Percentiles rank a stretch among this genome's conserved stretches.
phyloP scores from a whole-genome alignment of 441 rosid genomes.

The Oxalis stricta region DNA sequence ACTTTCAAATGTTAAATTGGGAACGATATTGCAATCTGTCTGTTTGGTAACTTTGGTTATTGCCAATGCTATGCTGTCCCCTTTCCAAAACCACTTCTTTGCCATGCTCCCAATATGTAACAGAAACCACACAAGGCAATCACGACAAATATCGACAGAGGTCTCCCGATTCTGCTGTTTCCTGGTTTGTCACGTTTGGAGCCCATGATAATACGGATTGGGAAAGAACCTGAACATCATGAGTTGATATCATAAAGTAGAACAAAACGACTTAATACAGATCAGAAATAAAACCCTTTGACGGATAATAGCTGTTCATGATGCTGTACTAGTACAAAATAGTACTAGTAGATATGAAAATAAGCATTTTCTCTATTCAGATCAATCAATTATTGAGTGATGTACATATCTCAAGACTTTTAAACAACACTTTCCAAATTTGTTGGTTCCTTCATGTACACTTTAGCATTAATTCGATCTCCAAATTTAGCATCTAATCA shows the following conservation, averaged over 20 bases:
- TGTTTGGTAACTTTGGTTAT: constrained; percentile 51
- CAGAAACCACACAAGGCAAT: constrained; percentile 73
- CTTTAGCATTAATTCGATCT: too few species aligned
- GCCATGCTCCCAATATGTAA: constrained; percentile 92
- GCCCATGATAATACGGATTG: constrained; percentile 30
- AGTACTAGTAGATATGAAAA: too few species aligned
- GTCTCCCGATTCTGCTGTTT: constrained; percentile 37
- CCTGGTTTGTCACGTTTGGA: constrained; percentile 39
- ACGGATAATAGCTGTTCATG: too few species aligned
- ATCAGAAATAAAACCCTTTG: not conserved
- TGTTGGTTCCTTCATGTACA: too few species aligned
- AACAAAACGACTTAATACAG: not conserved
- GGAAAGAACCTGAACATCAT: constrained; percentile 17
- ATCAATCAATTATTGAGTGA: too few species aligned
- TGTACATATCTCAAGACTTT: too few species aligned
- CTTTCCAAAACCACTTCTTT: constrained; percentile 87
- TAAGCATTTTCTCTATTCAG: too few species aligned
- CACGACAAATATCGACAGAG: constrained; percentile 56
- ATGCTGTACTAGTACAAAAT: too few species aligned
- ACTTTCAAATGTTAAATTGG: constrained; percentile 37
- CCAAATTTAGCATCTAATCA: too few species aligned
- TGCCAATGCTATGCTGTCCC: constrained; percentile 61
- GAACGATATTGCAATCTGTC: constrained; percentile 49
- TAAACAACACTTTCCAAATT: too few species aligned
- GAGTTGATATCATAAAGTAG: not conserved